Conservation (phyloP, 768 basidiomycete species). For the Mrakia gelida region DNA sequence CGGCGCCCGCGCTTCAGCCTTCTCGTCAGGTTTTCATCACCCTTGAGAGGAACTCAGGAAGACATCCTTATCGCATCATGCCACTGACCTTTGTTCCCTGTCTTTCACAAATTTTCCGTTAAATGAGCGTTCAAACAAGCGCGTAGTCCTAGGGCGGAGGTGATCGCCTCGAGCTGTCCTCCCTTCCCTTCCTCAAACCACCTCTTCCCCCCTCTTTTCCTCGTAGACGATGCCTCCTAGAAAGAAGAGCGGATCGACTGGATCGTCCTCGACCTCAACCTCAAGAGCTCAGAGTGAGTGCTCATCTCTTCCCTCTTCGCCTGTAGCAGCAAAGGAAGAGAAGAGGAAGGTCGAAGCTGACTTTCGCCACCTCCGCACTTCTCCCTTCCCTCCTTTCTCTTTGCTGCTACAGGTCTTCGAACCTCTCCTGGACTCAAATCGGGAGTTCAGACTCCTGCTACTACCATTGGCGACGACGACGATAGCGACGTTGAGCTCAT, state of each 20-base stretch:
- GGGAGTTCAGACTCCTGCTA: conserved; percentile 15
- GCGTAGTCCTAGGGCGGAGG: no score
- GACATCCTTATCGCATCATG: no score
- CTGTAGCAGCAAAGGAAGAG: no score
- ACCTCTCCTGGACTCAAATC: background rate
- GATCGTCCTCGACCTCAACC: background rate
- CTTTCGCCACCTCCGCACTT: conserved; percentile 12
- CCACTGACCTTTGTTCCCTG: no score
- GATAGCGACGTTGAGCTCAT: conserved; percentile 17
- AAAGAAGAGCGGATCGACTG: background rate
- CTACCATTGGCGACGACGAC: background rate
- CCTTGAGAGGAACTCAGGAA: no score
- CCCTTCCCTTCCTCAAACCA: background rate
- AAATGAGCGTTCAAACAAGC: no score
- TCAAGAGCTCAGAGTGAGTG: background rate
- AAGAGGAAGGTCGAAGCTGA: background rate
- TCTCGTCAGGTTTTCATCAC: no score
- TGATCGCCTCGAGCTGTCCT: background rate
- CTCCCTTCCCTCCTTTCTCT: background rate
- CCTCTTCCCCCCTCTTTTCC: background rate
- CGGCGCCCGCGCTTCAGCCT: no score
- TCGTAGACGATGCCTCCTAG: background rate
- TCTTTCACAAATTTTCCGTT: no score
- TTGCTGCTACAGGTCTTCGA: background rate
- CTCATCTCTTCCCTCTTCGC: background rate